Percentiles rank a stretch among this genome's conserved stretches.
phyloP scores from a whole-genome alignment of 2,329 filamentous ascomycete species.

The Claviceps cyperi region DNA sequence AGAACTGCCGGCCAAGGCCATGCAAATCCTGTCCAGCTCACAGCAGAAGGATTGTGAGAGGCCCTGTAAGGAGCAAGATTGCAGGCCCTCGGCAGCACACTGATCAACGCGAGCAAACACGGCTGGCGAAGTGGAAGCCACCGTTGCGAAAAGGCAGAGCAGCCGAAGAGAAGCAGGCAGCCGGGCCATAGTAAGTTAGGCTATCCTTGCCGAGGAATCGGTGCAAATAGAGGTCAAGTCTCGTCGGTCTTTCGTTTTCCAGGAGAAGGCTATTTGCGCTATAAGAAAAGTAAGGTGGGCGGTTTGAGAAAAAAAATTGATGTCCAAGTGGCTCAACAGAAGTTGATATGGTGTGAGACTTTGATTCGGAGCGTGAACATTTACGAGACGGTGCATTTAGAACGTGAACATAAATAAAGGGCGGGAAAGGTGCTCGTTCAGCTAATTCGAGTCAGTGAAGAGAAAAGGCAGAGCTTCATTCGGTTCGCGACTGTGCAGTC shows the following conservation, averaged over 20 bases:
- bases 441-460: not conserved
- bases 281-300: not conserved
- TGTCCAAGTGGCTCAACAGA: not conserved
- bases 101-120: slow-evolving; percentile 30
- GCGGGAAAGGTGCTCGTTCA: not conserved
- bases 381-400: not conserved
- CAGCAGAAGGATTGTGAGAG: slow-evolving; percentile 58
- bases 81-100: slow-evolving; percentile 36
- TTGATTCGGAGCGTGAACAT: not conserved
- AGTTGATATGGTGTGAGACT: not conserved
- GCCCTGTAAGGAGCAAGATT: slow-evolving; percentile 33
- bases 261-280: not conserved
- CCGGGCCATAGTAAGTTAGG: slow-evolving; percentile 1
- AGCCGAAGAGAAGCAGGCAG: slow-evolving; percentile 5
- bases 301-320: no score
- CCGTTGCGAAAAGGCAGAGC: slow-evolving; percentile 4
- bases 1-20: slow-evolving; percentile 46
- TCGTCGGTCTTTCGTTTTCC: not conserved
- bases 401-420: not conserved
- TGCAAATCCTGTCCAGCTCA: slow-evolving; percentile 35
- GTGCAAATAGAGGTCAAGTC: not conserved
- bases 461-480: not conserved
- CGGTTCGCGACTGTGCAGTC: no score
- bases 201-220: not conserved
- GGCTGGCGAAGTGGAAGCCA: slow-evolving; percentile 8